Conservation (phyloP, 1,139 yeast species). For the Diutina pseudorugosa region DNA sequence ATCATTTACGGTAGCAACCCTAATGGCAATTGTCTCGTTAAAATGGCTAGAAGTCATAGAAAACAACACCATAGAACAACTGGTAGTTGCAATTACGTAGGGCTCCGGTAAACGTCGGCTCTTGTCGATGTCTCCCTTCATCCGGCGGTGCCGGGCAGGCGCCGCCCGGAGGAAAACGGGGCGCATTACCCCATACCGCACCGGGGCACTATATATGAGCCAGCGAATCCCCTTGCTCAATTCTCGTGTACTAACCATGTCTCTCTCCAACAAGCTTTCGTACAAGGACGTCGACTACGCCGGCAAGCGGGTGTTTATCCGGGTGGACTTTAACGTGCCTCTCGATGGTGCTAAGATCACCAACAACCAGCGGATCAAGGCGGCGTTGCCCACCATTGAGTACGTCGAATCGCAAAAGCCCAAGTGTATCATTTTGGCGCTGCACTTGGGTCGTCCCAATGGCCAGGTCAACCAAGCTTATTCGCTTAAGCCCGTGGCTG, state of each 20-base stretch:
- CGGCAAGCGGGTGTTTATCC: conserved; percentile 88
- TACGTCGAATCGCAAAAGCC: conserved; percentile 86
- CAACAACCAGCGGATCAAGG: conserved; percentile 97
- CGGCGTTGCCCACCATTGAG: conserved; percentile 93
- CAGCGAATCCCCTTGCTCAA: not conserved
- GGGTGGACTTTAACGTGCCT: conserved; percentile 97
- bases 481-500: conserved; percentile 86
- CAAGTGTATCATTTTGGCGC: conserved; percentile 79
- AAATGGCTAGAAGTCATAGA: too few species aligned
- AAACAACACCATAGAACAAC: too few species aligned
- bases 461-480: conserved; percentile 75
- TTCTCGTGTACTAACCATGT: conserved; percentile 36
- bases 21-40: too few species aligned
- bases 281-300: conserved; percentile 79
- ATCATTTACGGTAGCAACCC: too few species aligned
- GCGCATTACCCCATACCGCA: conserved; percentile 3
- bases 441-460: conserved; percentile 97
- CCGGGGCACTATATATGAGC: not conserved
- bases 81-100: too few species aligned
- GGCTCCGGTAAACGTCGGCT: too few species aligned
- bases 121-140: not conserved
- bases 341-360: conserved; percentile 91
- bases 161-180: conserved; percentile 2
- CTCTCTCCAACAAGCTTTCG: conserved; percentile 82
- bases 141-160: not conserved